Evolutionary conservation across 148 eudicot species (phyloP).

Genomic region (Camellia sinensis): DNA sequence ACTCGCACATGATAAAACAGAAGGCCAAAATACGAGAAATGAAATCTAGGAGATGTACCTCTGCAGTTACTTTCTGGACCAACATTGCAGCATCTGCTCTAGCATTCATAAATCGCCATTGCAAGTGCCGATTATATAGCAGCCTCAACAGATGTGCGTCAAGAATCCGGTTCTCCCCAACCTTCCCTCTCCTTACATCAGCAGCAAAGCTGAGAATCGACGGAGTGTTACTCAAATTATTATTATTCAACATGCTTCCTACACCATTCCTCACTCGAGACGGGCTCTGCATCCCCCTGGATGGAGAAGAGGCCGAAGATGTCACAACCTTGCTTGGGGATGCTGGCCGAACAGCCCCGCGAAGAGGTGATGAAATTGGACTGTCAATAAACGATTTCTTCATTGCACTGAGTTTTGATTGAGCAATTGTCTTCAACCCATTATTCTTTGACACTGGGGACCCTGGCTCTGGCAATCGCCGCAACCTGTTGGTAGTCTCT

Average conservation of each 20-base stretch:
- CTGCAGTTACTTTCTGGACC: slow-evolving; percentile 41
- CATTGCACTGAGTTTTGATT: slow-evolving; percentile 26
- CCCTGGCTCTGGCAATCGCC: slow-evolving; percentile 39
- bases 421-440: slow-evolving; percentile 20
- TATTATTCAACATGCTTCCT: slow-evolving; percentile 21
- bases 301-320: slow-evolving; percentile 32
- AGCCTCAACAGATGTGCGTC: slow-evolving; percentile 69
- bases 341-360: slow-evolving; percentile 44
- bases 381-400: slow-evolving; percentile 33
- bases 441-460: slow-evolving; percentile 39
- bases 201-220: slow-evolving; percentile 57
- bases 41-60: slow-evolving; percentile 44
- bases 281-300: slow-evolving; percentile 61
- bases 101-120: slow-evolving; percentile 85
- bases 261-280: slow-evolving; percentile 39
- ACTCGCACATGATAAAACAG: not conserved
- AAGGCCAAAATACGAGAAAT: not conserved
- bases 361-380: slow-evolving; percentile 45
- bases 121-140: slow-evolving; percentile 65
- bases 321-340: slow-evolving; percentile 25
- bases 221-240: slow-evolving; percentile 26
- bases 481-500: slow-evolving; percentile 37
- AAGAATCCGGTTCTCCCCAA: slow-evolving; percentile 56
- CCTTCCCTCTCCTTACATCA: slow-evolving; percentile 58
- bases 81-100: slow-evolving; percentile 52